Base-by-base conservation (phyloP, 768 basidiomycete species). In the Mycena metata region DNA sequence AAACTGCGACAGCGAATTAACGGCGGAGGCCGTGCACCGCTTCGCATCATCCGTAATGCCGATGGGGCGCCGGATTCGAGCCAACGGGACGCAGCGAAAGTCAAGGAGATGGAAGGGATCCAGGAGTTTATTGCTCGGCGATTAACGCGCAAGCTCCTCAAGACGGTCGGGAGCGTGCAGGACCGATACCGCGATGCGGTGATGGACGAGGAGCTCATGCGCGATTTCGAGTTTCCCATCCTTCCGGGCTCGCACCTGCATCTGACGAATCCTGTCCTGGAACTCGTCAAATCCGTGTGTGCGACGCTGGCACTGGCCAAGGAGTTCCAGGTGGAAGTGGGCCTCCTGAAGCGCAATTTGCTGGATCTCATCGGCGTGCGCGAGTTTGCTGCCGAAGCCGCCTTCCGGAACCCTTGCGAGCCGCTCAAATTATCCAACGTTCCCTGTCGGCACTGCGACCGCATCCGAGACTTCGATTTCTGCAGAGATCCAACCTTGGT, bases 391-490 rank as follows among this genome's bases (percentile, higher is more conserved):
- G 82, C 82, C 59, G 93, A 96, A 56, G 96, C 96, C 5, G 78
- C 85, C 1, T 99, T 96, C 85, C 89, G 89, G 60, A 98, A 98
- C 76, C 96, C 96, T 0, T 98, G 96, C 81, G 91, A 95, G 76
- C 89, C 94, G 11, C 85, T 97, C 62, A 92, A 92, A 72, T 79
- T 99, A 30, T 83, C 90, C 49, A 94, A 94, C 76, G 92, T 98
- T 42, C 93, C 96, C 35, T 98, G 97, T 77, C 89, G 88, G 46
- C 88, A 91, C 74, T 99, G 94, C 80, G 96, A 96, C 77, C 80
- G 83, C 16, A 85, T 96, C 67, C 89, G 93, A 3, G 96, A 97
- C 77, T 94, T 99, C 74, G 98, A 99, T 78, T 93, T 99, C 75
- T 98, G 97, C 77, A 89, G 97, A 17, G 97, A 99, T 79, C 86